Conservation (phyloP, 192 early-diverging fungal species). For the Umbelopsis sp. region DNA sequence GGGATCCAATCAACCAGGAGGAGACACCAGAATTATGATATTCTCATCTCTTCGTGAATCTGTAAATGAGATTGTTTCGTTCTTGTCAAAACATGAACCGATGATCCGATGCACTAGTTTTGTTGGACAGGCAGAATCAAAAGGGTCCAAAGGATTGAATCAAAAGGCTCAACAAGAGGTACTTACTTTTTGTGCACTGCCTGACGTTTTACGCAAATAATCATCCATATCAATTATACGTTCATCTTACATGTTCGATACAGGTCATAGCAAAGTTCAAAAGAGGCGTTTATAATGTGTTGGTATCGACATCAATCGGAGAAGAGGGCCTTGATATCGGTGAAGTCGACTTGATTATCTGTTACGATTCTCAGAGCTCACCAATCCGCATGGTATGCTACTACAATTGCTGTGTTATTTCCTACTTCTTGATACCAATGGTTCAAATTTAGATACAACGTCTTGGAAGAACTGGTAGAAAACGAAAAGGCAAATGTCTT, state of each 20-base stretch:
- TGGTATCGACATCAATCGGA: slow-evolving; percentile 91
- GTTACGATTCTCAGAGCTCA: slow-evolving; percentile 80
- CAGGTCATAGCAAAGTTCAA: slow-evolving; percentile 79
- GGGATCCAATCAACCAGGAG: background rate
- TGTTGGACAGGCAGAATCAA: slow-evolving; percentile 74
- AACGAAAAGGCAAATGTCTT: slow-evolving; percentile 68
- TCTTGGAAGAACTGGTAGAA: slow-evolving; percentile 81
- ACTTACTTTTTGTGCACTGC: background rate
- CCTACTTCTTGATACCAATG: background rate
- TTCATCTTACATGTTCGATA: background rate
- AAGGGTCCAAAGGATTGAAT: slow-evolving; percentile 71
- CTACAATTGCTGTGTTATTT: slow-evolving; percentile 26
- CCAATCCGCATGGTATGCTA: slow-evolving; percentile 71
- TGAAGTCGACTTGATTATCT: slow-evolving; percentile 91
- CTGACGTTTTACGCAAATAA: background rate
- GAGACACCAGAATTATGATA: slow-evolving; percentile 73
- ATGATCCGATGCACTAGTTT: slow-evolving; percentile 72
- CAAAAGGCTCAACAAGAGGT: slow-evolving; percentile 88
- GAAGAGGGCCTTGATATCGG: slow-evolving; percentile 98
- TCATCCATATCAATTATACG: background rate
- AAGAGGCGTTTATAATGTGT: slow-evolving; percentile 76
- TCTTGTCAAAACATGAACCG: slow-evolving; percentile 65
- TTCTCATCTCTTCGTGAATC: slow-evolving; percentile 86
- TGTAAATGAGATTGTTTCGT: slow-evolving; percentile 80
- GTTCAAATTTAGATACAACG: slow-evolving; percentile 52